phyloP scores from a whole-genome alignment of 2,329 filamentous ascomycete species.

The Aureobasidium leucospermi region DNA sequence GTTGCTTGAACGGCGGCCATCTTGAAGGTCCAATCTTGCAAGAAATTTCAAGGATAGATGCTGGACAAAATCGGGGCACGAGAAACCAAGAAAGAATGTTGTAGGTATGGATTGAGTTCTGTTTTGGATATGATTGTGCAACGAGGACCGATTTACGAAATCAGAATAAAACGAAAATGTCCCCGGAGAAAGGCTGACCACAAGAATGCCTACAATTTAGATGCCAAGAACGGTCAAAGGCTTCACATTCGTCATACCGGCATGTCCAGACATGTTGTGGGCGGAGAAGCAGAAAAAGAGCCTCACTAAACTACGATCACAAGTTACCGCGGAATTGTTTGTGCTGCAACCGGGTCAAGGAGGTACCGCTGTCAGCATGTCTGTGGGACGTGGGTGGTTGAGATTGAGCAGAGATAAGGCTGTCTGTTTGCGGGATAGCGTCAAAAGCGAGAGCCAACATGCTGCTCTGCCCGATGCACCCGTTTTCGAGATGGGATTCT shows the following conservation, averaged over 20 bases:
- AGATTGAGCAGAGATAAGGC: slow-evolving; percentile 13
- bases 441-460: slow-evolving; percentile 1
- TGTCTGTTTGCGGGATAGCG: slow-evolving; percentile 6
- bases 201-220: background rate
- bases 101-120: background rate
- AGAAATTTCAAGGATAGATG: background rate
- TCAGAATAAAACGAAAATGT: background rate
- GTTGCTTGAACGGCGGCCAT: slow-evolving; percentile 16
- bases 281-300: slow-evolving; percentile 5
- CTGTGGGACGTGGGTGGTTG: slow-evolving; percentile 5
- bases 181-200: slow-evolving; percentile 9
- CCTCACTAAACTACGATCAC: slow-evolving; percentile 3
- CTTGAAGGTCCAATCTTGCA: background rate
- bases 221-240: background rate
- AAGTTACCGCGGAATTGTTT: slow-evolving; percentile 4
- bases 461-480: background rate
- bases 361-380: slow-evolving; percentile 4
- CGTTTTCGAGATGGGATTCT: background rate
- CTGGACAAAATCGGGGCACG: background rate
- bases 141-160: background rate
- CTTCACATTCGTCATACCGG: slow-evolving; percentile 11
- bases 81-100: background rate
- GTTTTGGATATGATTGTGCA: background rate
- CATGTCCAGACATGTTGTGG: slow-evolving; percentile 1
- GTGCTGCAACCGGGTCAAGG: background rate